Conservation (phyloP, 2,329 filamentous ascomycete species). For the Pseudogymnoascus sp. region DNA sequence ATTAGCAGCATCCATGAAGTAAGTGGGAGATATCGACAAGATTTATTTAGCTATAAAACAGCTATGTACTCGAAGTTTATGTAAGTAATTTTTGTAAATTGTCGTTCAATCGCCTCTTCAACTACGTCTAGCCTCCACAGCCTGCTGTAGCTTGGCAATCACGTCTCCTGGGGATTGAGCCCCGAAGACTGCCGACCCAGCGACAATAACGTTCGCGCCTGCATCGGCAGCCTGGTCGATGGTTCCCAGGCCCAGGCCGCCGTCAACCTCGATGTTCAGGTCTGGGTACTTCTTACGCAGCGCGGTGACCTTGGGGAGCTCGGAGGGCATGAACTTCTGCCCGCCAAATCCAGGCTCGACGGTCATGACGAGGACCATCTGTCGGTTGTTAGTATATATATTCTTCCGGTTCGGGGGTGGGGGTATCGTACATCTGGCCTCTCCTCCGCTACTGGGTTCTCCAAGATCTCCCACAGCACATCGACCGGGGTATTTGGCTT, state of each 20-base stretch:
- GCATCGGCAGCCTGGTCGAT: conserved; percentile 92
- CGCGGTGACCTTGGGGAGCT: conserved; percentile 86
- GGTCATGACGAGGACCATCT: conserved; percentile 99
- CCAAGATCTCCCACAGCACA: conserved; percentile 85
- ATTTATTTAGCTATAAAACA: conserved; percentile 1
- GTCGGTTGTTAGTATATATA: conserved; percentile 13
- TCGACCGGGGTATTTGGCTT: conserved; percentile 89
- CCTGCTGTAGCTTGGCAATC: conserved; percentile 69
- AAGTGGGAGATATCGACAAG: not conserved
- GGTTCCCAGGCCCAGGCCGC: conserved; percentile 77
- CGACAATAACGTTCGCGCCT: conserved; percentile 95
- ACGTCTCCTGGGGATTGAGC: conserved; percentile 82
- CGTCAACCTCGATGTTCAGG: conserved; percentile 95
- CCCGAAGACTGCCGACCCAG: conserved; percentile 91
- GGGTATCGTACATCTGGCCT: conserved; percentile 71
- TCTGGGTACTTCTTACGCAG: conserved; percentile 79
- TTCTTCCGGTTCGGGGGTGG: not conserved
- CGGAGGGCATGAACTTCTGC: conserved; percentile 95
- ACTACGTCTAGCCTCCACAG: conserved; percentile 58
- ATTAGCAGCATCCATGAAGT: not conserved
- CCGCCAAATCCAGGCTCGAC: conserved; percentile 96
- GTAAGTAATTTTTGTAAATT: not conserved
- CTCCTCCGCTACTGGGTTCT: conserved; percentile 62
- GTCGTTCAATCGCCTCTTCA: conserved; percentile 33
- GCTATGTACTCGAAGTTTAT: conserved; percentile 6